phyloP scores from a whole-genome alignment of 1,284 basidiomycete species.

The Phellinidium pouzarii region DNA sequence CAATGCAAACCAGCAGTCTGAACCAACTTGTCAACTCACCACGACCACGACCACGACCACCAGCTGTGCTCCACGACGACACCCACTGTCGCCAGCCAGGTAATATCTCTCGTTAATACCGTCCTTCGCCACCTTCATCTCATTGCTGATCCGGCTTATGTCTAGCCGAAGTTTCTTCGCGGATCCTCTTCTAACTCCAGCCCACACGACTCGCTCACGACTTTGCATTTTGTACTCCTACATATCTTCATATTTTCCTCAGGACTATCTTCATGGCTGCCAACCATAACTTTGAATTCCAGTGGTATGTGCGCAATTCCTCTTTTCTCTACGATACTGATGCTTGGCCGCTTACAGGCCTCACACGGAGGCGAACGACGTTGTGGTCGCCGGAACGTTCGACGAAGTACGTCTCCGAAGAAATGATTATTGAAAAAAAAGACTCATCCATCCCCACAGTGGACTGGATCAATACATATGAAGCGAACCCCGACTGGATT shows the following conservation, averaged over 20 bases:
- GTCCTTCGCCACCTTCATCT: background rate
- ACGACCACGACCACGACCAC: background rate
- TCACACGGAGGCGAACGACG: constrained; percentile 44
- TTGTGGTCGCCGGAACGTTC: constrained; percentile 71
- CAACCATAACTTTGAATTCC: constrained; percentile 18
- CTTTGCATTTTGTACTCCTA: background rate
- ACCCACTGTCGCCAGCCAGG: constrained; percentile 9
- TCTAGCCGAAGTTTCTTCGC: background rate
- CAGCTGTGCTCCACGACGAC: background rate
- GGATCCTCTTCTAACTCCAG: background rate
- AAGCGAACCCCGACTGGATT: constrained; percentile 49
- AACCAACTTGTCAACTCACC: background rate
- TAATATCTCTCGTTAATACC: background rate
- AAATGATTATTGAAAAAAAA: background rate
- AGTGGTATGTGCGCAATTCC: constrained; percentile 16
- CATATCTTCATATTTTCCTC: background rate
- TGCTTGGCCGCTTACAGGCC: constrained; percentile 39
- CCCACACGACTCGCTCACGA: constrained; percentile 5
- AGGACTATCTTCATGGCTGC: constrained; percentile 18
- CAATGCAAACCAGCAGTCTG: background rate
- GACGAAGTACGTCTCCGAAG: constrained; percentile 51
- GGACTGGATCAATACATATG: constrained; percentile 56
- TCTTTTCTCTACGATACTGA: background rate
- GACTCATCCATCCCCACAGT: constrained; percentile 36
- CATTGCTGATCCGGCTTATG: background rate